Evolutionary conservation across 140 eudicot genomes (phyloP).

Genomic region (Erigeron philadelphicus): DNA sequence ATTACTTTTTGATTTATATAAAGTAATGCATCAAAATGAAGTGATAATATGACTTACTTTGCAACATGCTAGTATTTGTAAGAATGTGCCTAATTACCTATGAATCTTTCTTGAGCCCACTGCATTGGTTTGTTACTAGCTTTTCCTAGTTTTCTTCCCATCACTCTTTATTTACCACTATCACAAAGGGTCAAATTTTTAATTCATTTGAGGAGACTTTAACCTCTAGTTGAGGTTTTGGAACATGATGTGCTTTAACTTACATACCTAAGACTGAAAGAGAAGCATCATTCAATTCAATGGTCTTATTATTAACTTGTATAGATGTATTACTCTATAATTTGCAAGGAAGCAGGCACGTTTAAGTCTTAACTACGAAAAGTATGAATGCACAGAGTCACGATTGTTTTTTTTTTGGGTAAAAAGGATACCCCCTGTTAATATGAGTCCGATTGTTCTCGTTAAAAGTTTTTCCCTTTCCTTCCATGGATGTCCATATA

Average conservation of each 20-base stretch:
- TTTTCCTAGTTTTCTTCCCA: constrained; percentile 21
- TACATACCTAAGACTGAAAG: neutral
- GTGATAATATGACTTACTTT: no score
- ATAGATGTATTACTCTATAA: constrained; percentile 1
- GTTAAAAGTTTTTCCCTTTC: neutral
- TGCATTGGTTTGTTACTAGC: constrained; percentile 21
- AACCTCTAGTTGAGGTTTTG: constrained; percentile 20
- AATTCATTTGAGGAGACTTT: neutral
- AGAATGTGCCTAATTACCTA: neutral
- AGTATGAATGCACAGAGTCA: no score
- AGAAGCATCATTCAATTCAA: neutral
- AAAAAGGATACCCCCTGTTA: no score
- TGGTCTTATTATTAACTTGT: neutral
- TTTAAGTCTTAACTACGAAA: no score
- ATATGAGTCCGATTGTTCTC: neutral
- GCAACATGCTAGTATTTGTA: neutral
- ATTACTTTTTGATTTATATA: no score
- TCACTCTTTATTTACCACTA: constrained; percentile 18
- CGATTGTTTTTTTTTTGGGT: no score
- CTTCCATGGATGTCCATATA: neutral
- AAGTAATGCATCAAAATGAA: no score
- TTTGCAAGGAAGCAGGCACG: constrained; percentile 1
- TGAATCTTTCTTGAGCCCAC: constrained; percentile 45
- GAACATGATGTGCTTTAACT: neutral
- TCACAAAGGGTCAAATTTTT: constrained; percentile 2